These are phyloP conservation scores for Heteromeles arbutifolia DNA, from an alignment of 306 rosid genomes.

Conservation along the genomic window DNA sequence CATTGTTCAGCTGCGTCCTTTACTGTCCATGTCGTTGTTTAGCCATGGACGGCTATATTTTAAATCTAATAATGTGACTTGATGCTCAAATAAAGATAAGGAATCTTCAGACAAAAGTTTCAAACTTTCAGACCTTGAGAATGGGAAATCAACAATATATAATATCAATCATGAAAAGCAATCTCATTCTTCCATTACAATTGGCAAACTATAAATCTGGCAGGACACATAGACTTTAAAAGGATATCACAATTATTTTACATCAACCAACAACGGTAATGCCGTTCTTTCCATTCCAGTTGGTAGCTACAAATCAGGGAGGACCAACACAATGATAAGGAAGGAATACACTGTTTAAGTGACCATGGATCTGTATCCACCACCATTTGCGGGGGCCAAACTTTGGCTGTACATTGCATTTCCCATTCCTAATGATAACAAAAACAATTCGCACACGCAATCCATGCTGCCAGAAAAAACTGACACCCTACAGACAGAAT, in stretches of 20 bases:
- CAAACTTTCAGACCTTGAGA: conserved; percentile 16
- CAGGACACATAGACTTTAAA: background rate
- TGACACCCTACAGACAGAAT: background rate
- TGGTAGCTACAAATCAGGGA: conserved; percentile 1
- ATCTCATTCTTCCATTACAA: background rate
- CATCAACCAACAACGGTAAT: background rate
- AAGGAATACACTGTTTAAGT: background rate
- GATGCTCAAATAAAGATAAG: conserved; percentile 36
- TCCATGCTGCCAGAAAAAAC: conserved; percentile 11
- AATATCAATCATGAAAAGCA: background rate
- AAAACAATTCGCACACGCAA: conserved; percentile 18
- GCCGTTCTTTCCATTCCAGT: background rate
- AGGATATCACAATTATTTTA: background rate
- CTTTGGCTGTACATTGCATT: conserved; percentile 21
- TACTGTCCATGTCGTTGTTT: conserved; percentile 34
- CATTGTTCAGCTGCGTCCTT: conserved; percentile 30
- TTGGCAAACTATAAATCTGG: background rate
- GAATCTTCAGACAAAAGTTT: conserved; percentile 42
- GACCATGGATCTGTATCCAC: conserved; percentile 29
- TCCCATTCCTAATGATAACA: conserved; percentile 8
- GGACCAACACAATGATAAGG: background rate
- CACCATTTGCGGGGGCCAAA: conserved; percentile 5
- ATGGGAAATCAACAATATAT: background rate
- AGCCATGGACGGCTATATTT: conserved; percentile 24
- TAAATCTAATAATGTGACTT: conserved; percentile 29